A percentile compares a stretch with the other conserved stretches of the same genome.
Evolutionary conservation across 73 alveolate species (phyloP).

Genomic region (Symbiodinium pilosum): DNA sequence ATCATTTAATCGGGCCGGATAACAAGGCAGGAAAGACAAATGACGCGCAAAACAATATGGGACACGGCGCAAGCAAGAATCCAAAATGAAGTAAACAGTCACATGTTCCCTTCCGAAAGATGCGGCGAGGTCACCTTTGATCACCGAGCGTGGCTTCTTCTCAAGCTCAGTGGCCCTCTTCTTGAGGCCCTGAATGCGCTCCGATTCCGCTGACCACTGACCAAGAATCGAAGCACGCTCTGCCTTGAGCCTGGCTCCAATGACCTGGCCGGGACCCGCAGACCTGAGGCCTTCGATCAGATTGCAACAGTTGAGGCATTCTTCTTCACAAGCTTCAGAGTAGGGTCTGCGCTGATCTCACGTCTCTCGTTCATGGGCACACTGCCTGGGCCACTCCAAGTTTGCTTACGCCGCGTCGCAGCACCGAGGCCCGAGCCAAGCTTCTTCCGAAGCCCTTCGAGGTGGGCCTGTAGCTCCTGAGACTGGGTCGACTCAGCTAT

Average conservation of each 20-base stretch:
- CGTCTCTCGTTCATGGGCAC: slow-evolving; percentile 85
- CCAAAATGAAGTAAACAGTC: too few relatives aligned
- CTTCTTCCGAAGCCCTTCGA: slow-evolving; percentile 64
- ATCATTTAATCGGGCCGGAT: too few relatives aligned
- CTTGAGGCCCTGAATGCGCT: slow-evolving; percentile 43
- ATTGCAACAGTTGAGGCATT: neutral
- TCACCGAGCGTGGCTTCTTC: slow-evolving; percentile 83
- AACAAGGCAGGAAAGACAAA: too few relatives aligned
- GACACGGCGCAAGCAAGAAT: too few relatives aligned
- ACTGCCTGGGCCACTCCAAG: neutral
- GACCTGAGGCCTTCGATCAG: slow-evolving; percentile 27
- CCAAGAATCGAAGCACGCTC: neutral
- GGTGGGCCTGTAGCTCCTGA: slow-evolving; percentile 45
- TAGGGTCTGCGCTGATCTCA: slow-evolving; percentile 36
- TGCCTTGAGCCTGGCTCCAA: slow-evolving; percentile 80
- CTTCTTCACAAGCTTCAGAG: neutral
- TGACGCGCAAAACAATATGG: too few relatives aligned
- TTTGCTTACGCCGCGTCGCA: too few relatives aligned
- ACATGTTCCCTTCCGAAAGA: too few relatives aligned
- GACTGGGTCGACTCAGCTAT: neutral
- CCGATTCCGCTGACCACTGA: neutral
- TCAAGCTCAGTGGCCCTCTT: slow-evolving; percentile 76
- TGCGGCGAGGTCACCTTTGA: slow-evolving; percentile 67
- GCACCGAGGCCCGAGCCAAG: slow-evolving; percentile 26
- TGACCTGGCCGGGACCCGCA: slow-evolving; percentile 77